Base-by-base conservation (phyloP, 805 yeast genomes). In the Ogataea chonburiensis region DNA sequence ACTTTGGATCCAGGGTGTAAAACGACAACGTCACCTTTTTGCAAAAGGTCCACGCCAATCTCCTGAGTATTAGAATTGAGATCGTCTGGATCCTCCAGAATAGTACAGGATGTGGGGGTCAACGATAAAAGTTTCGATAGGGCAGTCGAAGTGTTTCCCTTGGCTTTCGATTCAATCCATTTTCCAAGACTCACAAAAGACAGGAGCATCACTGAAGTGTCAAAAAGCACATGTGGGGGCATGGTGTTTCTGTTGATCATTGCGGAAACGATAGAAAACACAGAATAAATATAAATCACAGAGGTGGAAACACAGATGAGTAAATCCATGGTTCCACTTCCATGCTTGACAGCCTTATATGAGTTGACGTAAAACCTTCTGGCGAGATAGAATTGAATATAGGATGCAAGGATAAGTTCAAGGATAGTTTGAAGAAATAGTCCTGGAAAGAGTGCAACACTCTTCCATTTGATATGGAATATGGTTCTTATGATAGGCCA, bases 71-170 rank as follows among this genome's bases (percentile, higher is more conserved):
- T 57, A 7, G 32, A 24, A 11, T 26, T 34, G 8, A 52, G 33
- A 8, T 43, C 31, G 22, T 43, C 51, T 2, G 59, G 52, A 28
- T 75, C 71, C 23, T 70, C 72, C 7, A 85, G 64, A 17, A 89
- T 77, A 0, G 71, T 63, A 47, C 97, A 89, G 3, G 71, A 68
- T 1, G 86, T 71, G 2, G 98, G 97, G 0, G 95, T 74, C 37
- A 93, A 64, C 2, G 89, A 79, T 28, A 94, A 70, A 28, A 93
- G 69, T 46, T 79, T 77, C 0, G 96, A 82, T 25, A 93, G 68
- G 0, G 98, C 95, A 3, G 86, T 75, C 0, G 97, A 86, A 0
- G 98, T 93, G 41, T 85, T 86, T 4, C 98, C 95, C 55, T 93
- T 87, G 2, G 98, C 98, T 46, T 74, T 78, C 60, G 85, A 86